Conservation (phyloP, 2,329 filamentous ascomycete species). For the Beauveria asiatica region DNA sequence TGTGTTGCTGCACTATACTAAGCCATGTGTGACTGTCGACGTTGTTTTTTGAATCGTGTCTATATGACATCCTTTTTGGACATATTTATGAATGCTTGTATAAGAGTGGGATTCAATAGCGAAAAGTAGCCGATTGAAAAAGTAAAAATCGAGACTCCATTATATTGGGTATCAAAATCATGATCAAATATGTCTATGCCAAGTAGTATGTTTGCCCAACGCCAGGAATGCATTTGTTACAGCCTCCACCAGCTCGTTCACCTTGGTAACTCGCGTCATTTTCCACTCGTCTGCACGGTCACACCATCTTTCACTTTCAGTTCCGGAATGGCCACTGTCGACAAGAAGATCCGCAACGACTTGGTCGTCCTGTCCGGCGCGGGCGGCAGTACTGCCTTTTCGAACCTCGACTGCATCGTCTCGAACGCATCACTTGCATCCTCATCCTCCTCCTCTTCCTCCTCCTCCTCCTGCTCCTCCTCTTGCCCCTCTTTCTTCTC, state of each 20-base stretch:
- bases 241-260: neutral
- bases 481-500: constrained; percentile 17
- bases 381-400: constrained; percentile 41
- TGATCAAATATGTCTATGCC: neutral
- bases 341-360: constrained; percentile 54
- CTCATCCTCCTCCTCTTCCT: constrained; percentile 10
- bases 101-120: neutral
- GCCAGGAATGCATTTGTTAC: constrained; percentile 3
- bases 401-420: constrained; percentile 47
- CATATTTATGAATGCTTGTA: neutral
- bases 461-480: constrained; percentile 16
- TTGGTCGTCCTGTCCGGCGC: constrained; percentile 38
- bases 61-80: constrained; percentile 9
- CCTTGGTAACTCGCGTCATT: neutral
- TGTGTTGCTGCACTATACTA: neutral
- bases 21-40: neutral
- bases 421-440: constrained; percentile 43
- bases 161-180: constrained; percentile 7
- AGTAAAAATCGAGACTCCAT: neutral
- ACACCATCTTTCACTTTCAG: constrained; percentile 41
- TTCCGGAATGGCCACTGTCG: constrained; percentile 43
- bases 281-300: constrained; percentile 38
- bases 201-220: neutral
- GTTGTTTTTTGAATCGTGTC: neutral
- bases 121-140: neutral